Percentiles rank a stretch among this genome's conserved stretches.
Conservation (phyloP, 2,329 filamentous ascomycete genomes). For the Xylariales sp. region DNA sequence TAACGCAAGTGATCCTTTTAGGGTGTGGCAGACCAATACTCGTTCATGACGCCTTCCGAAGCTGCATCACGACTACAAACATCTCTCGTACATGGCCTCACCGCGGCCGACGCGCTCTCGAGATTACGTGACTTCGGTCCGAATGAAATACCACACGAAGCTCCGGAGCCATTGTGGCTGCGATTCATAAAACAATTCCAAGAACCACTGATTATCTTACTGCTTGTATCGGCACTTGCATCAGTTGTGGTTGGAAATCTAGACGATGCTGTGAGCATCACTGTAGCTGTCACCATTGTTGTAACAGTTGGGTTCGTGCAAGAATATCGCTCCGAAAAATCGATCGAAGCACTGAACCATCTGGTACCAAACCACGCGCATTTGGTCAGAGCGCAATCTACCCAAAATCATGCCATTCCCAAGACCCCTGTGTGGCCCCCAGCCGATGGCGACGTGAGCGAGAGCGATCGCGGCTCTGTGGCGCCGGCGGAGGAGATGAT, state of each 20-base stretch:
- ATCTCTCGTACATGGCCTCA: slow-evolving; percentile 77
- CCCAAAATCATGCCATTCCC: slow-evolving; percentile 26
- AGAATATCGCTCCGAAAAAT: slow-evolving; percentile 96
- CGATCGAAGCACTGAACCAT: slow-evolving; percentile 88
- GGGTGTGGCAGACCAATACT: slow-evolving; percentile 56
- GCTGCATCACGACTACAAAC: slow-evolving; percentile 74
- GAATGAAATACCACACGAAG: slow-evolving; percentile 92
- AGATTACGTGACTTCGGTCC: slow-evolving; percentile 77
- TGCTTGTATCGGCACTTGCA: slow-evolving; percentile 81
- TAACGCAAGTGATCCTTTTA: too few relatives aligned
- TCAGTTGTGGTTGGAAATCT: slow-evolving; percentile 89
- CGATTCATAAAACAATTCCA: slow-evolving; percentile 96
- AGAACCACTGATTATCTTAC: slow-evolving; percentile 88
- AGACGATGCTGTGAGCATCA: slow-evolving; percentile 93
- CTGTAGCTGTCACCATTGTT: slow-evolving; percentile 93
- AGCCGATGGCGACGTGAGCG: slow-evolving; percentile 34
- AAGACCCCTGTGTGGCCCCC: slow-evolving; percentile 46
- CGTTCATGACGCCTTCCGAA: slow-evolving; percentile 69
- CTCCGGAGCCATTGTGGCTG: slow-evolving; percentile 89
- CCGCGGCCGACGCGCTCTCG: slow-evolving; percentile 73
- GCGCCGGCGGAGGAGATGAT: slow-evolving; percentile 59
- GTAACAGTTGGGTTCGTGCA: slow-evolving; percentile 95
- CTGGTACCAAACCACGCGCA: slow-evolving; percentile 94
- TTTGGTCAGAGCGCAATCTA: slow-evolving; percentile 64
- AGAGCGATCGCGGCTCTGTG: slow-evolving; percentile 45